Evolutionary conservation across 108 stramenopile species (phyloP).

Genomic region (Discostella pseudostelligera): DNA sequence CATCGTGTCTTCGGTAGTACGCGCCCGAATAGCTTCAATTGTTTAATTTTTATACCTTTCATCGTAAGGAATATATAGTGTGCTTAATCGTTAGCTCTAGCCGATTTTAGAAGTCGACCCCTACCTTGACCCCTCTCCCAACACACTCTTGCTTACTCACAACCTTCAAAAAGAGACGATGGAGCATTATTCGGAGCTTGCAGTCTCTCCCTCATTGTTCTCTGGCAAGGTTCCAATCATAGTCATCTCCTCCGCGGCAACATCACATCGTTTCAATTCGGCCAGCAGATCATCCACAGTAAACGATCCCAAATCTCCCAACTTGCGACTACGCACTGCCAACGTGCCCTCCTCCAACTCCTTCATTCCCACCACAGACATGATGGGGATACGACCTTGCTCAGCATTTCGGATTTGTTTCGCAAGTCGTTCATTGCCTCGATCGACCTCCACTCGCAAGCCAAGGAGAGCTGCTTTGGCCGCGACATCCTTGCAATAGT

Average conservation of each 20-base stretch:
- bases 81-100: no score
- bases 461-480: conserved; percentile 72
- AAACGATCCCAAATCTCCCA: conserved; percentile 89
- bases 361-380: conserved; percentile 92
- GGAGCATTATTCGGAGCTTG: not conserved
- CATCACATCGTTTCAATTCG: conserved; percentile 63
- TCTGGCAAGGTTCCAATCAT: conserved; percentile 60
- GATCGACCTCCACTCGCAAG: conserved; percentile 89
- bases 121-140: no score
- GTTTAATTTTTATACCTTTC: not conserved
- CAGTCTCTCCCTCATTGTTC: conserved; percentile 25
- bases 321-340: conserved; percentile 81
- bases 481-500: conserved; percentile 87
- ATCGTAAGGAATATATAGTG: no score
- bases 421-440: conserved; percentile 87
- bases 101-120: no score
- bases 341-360: conserved; percentile 86
- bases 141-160: no score
- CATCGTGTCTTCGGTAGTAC: conserved; percentile 1
- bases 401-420: conserved; percentile 98
- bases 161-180: no score
- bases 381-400: conserved; percentile 88
- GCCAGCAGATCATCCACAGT: conserved; percentile 67
- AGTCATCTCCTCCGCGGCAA: conserved; percentile 72
- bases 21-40: not conserved